phyloP scores from a whole-genome alignment of 1,139 yeast genomes.

The Pichia sp. region DNA sequence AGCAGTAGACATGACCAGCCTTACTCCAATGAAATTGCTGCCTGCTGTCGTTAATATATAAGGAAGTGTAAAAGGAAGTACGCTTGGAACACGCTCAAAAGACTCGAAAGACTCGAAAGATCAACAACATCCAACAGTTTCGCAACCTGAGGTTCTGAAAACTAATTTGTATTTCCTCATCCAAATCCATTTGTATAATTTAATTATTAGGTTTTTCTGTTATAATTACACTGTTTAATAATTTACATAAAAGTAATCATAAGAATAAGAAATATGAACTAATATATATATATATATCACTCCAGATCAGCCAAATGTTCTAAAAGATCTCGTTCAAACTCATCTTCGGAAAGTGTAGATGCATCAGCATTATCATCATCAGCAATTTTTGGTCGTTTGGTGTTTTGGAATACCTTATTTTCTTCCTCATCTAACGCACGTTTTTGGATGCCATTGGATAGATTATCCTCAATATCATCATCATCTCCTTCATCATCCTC shows the following conservation, averaged over 20 bases:
- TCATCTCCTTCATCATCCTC: conserved; percentile 41
- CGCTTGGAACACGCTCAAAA: too few species aligned
- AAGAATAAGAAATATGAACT: too few species aligned
- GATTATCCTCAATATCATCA: conserved; percentile 16
- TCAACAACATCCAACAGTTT: too few species aligned
- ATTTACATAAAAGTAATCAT: too few species aligned
- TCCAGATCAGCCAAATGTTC: conserved; percentile 28
- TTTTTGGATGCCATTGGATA: not conserved
- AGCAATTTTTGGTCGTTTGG: conserved; percentile 1
- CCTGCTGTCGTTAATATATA: not conserved
- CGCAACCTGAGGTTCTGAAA: too few species aligned
- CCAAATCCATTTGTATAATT: too few species aligned
- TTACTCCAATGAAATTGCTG: too few species aligned
- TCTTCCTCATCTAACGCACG: not conserved
- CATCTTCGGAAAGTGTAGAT: conserved; percentile 20
- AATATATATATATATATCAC: conserved; percentile 8
- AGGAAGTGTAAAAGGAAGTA: not conserved
- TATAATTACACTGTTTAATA: too few species aligned
- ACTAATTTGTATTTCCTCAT: too few species aligned
- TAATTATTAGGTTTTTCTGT: too few species aligned
- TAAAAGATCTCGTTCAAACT: conserved; percentile 28
- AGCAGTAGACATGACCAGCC: not conserved
- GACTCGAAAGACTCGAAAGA: too few species aligned
- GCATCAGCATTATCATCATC: not conserved
- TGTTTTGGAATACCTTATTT: not conserved